Evolutionary conservation across 1,139 yeast genomes (phyloP), one percentile per base, ranked within the genome.

Genomic region (Nematodospora anomalae): DNA sequence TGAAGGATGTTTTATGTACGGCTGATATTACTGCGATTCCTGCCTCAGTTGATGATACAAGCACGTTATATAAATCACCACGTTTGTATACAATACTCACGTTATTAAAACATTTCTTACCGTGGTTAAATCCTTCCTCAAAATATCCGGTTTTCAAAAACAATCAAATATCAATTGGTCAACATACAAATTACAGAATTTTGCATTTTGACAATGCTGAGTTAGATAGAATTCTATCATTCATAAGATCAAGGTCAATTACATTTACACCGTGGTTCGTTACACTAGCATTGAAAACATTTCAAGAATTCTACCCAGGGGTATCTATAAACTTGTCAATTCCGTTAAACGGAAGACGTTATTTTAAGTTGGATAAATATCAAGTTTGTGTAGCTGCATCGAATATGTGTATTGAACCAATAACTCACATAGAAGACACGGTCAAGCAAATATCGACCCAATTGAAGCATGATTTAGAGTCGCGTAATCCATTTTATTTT

Each of bases 231-330:
- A 40, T 59, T 8, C 28, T 51, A 10, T 18, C 24, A 9, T 40
- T 37, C 16, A 49, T 55, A 20, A 49, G 52, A 25, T 26, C 27
- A 6, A 44, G 54, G 15, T 46, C 44, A 2, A 35, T 49, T 4
- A 57, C 65, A 4, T 41, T 64, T 14, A 62, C 68, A 1, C 55
- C 67, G 2, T 55, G 49, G 37, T 40, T 62, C 11, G 40, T 52
- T 8, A 44, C 52, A 1, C 36, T 55, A 15, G 46, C 55, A 2
- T 33, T 45, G 16, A 45, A 50, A 13, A 41, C 55, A 11, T 46
- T 62, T 22, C 57, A 54, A 32, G 18, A 32, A 16, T 9, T 14
- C 8, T 16, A 33, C 15, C 38, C 36, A 5, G 42, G 57, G 12
- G 29, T 38, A 2, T 48, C 58, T 1, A 38, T 49, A 7, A 30